These are phyloP conservation scores for Alternaria panax DNA, from an alignment of 2,329 filamentous ascomycete species.

Conservation along the genomic window DNA sequence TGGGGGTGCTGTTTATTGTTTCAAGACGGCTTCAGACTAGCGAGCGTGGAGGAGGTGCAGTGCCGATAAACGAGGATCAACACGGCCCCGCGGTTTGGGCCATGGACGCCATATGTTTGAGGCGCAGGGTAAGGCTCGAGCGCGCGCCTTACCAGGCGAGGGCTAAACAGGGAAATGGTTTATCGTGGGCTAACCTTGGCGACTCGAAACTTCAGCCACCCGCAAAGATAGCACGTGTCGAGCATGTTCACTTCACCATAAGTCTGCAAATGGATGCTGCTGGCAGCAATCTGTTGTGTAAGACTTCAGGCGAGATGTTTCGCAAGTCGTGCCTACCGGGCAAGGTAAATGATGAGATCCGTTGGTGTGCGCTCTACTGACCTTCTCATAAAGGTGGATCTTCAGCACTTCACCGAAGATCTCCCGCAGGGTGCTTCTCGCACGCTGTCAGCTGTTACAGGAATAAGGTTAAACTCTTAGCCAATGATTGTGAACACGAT, in stretches of 20 bases:
- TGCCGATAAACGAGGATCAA: conserved; percentile 23
- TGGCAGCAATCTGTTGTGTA: neutral
- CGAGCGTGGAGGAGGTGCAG: conserved; percentile 12
- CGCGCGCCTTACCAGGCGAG: conserved; percentile 3
- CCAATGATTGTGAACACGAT: neutral
- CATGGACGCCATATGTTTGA: conserved; percentile 17
- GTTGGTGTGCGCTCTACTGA: neutral
- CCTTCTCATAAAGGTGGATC: neutral
- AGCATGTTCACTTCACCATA: neutral
- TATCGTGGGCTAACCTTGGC: neutral
- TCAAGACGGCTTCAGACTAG: conserved; percentile 18
- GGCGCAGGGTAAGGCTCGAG: conserved; percentile 7
- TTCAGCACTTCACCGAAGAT: neutral
- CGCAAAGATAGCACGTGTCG: conserved; percentile 1
- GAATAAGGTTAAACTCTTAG: neutral
- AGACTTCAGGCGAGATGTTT: neutral
- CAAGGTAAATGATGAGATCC: neutral
- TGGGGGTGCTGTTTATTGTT: conserved; percentile 26
- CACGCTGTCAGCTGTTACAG: conserved; percentile 2
- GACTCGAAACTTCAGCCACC: neutral
- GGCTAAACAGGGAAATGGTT: neutral
- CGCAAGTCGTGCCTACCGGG: neutral
- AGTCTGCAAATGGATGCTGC: neutral
- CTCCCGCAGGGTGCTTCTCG: neutral
- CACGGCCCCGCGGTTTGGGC: conserved; percentile 11